Evolutionary conservation across 768 basidiomycete genomes (phyloP).

Genomic region (Tephrocybe sp.): DNA sequence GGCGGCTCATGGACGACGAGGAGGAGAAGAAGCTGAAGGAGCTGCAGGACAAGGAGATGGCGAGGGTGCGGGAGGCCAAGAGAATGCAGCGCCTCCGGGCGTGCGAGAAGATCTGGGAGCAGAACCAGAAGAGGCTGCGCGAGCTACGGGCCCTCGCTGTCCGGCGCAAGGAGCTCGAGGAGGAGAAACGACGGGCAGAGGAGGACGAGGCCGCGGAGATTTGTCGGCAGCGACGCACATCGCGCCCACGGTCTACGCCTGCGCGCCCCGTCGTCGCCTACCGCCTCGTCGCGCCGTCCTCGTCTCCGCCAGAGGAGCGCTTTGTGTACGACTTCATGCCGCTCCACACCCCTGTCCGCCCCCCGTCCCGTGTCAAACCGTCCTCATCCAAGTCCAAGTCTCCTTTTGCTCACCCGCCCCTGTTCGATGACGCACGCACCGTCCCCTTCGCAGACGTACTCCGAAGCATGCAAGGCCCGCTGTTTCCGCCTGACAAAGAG

Average conservation of each 20-base stretch:
- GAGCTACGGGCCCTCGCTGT: slow-evolving; percentile 35
- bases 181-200: slow-evolving; percentile 14
- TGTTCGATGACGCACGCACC: slow-evolving; percentile 36
- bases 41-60: slow-evolving; percentile 28
- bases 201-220: slow-evolving; percentile 22
- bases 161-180: slow-evolving; percentile 32
- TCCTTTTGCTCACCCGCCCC: slow-evolving; percentile 21
- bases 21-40: slow-evolving; percentile 35
- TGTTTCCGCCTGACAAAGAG: slow-evolving; percentile 44
- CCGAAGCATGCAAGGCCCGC: slow-evolving; percentile 54
- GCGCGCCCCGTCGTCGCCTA: slow-evolving; percentile 22
- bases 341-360: background rate
- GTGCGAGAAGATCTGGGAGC: slow-evolving; percentile 50
- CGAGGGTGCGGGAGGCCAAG: slow-evolving; percentile 34
- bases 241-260: background rate
- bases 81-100: slow-evolving; percentile 39
- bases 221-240: background rate
- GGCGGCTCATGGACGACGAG: slow-evolving; percentile 40
- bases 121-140: slow-evolving; percentile 42
- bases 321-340: slow-evolving; percentile 30
- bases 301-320: slow-evolving; percentile 16
- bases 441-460: slow-evolving; percentile 60
- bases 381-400: slow-evolving; percentile 14
- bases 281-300: slow-evolving; percentile 11
- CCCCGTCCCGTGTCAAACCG: slow-evolving; percentile 2